Conservation (phyloP, 345 rosid species). For the Brassica nigra region DNA sequence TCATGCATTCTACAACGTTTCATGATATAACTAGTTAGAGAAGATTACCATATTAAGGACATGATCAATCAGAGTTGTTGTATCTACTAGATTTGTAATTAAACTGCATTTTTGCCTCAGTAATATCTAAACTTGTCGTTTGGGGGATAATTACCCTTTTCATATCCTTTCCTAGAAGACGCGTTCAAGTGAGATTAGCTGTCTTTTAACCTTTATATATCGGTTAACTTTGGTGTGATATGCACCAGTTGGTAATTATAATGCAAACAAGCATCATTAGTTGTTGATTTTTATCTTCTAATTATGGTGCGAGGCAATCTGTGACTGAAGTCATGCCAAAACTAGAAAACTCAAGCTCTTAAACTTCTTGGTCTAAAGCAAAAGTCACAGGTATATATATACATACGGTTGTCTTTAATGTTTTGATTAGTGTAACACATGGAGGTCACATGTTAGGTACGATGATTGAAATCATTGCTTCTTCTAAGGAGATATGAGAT, state of each 20-base stretch:
- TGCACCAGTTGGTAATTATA: constrained; percentile 15
- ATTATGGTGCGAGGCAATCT: constrained; percentile 13
- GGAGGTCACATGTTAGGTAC: constrained; percentile 34
- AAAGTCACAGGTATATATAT: constrained; percentile 21
- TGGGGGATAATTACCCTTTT: neutral
- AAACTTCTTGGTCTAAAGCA: constrained; percentile 24
- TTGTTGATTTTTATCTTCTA: neutral
- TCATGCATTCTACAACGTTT: constrained; percentile 15
- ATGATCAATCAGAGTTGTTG: neutral
- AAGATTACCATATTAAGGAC: neutral
- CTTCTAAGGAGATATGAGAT: neutral
- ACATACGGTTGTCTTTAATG: constrained; percentile 27
- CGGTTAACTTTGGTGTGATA: neutral
- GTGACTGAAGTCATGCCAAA: constrained; percentile 25
- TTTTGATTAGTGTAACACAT: constrained; percentile 32
- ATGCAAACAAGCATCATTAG: constrained; percentile 1
- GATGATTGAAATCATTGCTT: constrained; percentile 36
- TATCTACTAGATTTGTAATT: constrained; percentile 1
- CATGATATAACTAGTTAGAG: neutral
- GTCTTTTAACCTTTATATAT: neutral
- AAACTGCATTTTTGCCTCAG: constrained; percentile 6
- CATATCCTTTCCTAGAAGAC: constrained; percentile 16
- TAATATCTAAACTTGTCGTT: neutral
- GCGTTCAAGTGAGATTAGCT: constrained; percentile 2
- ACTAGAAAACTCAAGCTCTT: constrained; percentile 32